phyloP scores from a whole-genome alignment of 352 stramenopile genomes.

The Sclerospora graminicola region DNA sequence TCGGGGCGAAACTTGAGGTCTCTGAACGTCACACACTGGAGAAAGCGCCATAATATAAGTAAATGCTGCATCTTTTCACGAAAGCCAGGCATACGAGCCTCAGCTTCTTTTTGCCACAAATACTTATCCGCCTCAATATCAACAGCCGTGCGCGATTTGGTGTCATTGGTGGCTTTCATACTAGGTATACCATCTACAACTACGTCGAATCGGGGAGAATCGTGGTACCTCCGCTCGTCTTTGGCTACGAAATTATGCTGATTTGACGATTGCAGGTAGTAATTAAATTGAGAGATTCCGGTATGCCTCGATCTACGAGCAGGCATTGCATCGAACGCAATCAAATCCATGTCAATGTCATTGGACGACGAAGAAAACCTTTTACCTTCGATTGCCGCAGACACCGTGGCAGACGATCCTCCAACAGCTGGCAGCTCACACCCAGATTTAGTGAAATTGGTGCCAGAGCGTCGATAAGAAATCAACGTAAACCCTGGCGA shows the following conservation, averaged over 20 bases:
- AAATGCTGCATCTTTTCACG: conserved; percentile 11
- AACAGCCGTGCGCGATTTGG: background rate
- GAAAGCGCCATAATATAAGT: conserved; percentile 12
- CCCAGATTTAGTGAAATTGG: conserved; percentile 1
- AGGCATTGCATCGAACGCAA: background rate
- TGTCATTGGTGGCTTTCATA: too few relatives aligned
- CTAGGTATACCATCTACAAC: too few relatives aligned
- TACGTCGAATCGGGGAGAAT: too few relatives aligned
- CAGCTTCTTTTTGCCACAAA: conserved; percentile 2
- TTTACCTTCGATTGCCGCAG: conserved; percentile 2
- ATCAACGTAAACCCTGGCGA: conserved; percentile 26
- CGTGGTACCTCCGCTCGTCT: too few relatives aligned
- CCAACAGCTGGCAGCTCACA: conserved; percentile 11
- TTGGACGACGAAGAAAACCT: background rate
- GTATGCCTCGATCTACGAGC: background rate
- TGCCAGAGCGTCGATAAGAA: conserved; percentile 25
- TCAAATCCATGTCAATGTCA: conserved; percentile 3
- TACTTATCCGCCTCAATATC: background rate
- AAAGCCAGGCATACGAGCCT: background rate
- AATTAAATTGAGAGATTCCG: too few relatives aligned
- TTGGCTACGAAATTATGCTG: too few relatives aligned
- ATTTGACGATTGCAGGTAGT: too few relatives aligned
- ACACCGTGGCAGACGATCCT: background rate
- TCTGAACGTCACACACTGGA: conserved; percentile 1
- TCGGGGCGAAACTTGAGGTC: conserved; percentile 3